Base-by-base conservation (phyloP, 2,329 filamentous ascomycete species). In the Cercospora brassicicola region DNA sequence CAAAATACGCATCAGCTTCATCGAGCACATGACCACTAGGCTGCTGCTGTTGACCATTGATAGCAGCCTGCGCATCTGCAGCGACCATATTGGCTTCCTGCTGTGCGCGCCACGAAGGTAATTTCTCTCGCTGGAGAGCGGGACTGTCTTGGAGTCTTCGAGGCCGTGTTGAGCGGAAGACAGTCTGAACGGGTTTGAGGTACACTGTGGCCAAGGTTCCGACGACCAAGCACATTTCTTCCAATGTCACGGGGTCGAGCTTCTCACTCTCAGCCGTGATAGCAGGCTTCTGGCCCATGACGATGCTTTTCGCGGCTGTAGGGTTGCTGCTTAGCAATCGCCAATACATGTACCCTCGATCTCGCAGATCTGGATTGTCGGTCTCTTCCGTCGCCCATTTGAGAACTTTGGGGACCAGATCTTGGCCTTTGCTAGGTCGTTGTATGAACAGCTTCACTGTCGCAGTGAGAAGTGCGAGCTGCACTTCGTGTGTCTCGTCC, bases 261-360 rank as follows among this genome's bases (percentile, higher is more conserved):
- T 94, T 94, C 81, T 99, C 95, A 30, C 92, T 94, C 80, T 99
- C 95, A 36, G 95, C 94, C 1, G 94, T 97, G 79, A 99, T 98
- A 7, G 94, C 88, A 6, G 95, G 95, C 79, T 99, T 99, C 73
- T 96, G 91, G 68, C 95, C 94, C 94, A 99, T 98, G 72, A 99
- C 94, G 62, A 99, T 88, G 70, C 89, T 84, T 78, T 91, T 95
- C 1, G 95, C 95, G 0, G 91, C 88, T 60, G 90, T 89, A 73
- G 96, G 94, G 78, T 97, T 94, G 0, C 93, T 96, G 1, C 93
- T 97, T 1, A 99, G 86, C 13, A 99, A 86, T 4, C 95, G 92
- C 95, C 95, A 99, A 84, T 99, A 99, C 94, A 99, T 98, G 83
- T 97, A 99, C 0, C 95, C 95, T 75, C 95, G 86, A 79, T 99